phyloP scores from a whole-genome alignment of 2,329 filamentous ascomycete species.

The Chalaropsis thielavioides region DNA sequence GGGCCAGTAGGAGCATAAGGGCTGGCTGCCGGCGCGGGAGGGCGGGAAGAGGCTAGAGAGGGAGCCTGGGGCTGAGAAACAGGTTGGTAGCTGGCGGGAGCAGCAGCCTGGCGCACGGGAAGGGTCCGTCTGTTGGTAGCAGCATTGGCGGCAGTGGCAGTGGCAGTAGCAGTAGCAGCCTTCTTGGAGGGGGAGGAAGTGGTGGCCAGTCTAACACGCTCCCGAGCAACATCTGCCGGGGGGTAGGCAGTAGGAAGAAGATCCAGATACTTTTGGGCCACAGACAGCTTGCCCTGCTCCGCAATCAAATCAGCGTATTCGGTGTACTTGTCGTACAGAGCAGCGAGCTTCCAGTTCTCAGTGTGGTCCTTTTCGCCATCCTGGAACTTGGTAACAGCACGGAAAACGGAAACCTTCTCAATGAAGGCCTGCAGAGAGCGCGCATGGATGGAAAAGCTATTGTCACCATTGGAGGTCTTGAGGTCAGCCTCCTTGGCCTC shows the following conservation, averaged over 20 bases:
- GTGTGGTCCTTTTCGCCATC: slow-evolving; percentile 58
- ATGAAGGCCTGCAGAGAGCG: slow-evolving; percentile 82
- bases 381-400: slow-evolving; percentile 80
- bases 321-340: slow-evolving; percentile 85
- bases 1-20: slow-evolving; percentile 16
- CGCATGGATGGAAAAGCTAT: slow-evolving; percentile 83
- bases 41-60: slow-evolving; percentile 18
- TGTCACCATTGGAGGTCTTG: slow-evolving; percentile 54
- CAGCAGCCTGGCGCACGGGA: slow-evolving; percentile 22
- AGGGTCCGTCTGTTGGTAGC: slow-evolving; percentile 17
- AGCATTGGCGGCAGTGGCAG: slow-evolving; percentile 20
- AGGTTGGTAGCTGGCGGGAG: slow-evolving; percentile 25
- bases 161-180: slow-evolving; percentile 21
- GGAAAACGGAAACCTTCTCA: slow-evolving; percentile 96
- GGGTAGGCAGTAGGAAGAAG: slow-evolving; percentile 72
- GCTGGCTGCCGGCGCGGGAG: slow-evolving; percentile 24
- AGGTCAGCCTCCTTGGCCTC: slow-evolving; percentile 67
- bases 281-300: slow-evolving; percentile 69
- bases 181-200: slow-evolving; percentile 27
- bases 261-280: slow-evolving; percentile 83
- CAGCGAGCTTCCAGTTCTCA: slow-evolving; percentile 75
- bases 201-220: slow-evolving; percentile 72
- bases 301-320: slow-evolving; percentile 95
- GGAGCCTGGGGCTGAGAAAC: slow-evolving; percentile 5
- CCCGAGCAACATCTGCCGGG: slow-evolving; percentile 72